Evolutionary conservation across 148 eudicot species (phyloP).

Genomic region (Rhododendron kiyosumense): DNA sequence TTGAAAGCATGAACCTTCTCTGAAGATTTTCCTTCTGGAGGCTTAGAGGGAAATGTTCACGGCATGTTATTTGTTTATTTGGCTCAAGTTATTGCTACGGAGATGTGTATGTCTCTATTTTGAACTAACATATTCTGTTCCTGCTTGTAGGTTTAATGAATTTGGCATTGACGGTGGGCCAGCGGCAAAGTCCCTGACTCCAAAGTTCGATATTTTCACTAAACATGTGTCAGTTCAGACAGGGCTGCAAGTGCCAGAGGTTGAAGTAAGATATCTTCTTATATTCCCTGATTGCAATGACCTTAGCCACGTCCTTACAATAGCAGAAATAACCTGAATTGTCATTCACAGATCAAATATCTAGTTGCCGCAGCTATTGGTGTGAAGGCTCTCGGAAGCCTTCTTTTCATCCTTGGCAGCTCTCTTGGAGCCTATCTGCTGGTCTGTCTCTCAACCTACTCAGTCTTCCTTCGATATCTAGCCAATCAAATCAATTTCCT

Average conservation of each 20-base stretch:
- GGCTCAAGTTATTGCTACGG: neutral
- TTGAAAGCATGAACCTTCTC: neutral
- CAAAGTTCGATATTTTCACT: conserved; percentile 57
- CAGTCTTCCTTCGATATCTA: neutral
- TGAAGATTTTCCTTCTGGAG: neutral
- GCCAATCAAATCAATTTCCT: neutral
- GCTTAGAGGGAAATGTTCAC: neutral
- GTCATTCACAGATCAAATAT: conserved; percentile 48
- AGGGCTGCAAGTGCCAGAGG: conserved; percentile 57
- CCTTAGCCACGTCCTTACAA: neutral
- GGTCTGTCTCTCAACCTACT: conserved; percentile 28
- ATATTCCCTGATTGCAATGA: neutral
- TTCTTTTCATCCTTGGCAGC: neutral
- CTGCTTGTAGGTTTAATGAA: conserved; percentile 61
- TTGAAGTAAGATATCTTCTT: conserved; percentile 43
- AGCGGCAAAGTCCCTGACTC: conserved; percentile 59
- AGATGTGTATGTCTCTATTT: neutral
- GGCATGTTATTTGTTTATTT: neutral
- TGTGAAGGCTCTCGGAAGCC: neutral
- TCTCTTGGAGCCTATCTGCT: neutral
- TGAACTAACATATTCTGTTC: neutral
- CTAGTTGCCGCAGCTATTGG: conserved; percentile 58
- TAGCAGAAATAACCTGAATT: neutral
- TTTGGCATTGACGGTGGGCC: conserved; percentile 79
- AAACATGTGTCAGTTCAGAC: conserved; percentile 53